Conservation (phyloP, 805 yeast genomes). For the Barnettozyma californica region DNA sequence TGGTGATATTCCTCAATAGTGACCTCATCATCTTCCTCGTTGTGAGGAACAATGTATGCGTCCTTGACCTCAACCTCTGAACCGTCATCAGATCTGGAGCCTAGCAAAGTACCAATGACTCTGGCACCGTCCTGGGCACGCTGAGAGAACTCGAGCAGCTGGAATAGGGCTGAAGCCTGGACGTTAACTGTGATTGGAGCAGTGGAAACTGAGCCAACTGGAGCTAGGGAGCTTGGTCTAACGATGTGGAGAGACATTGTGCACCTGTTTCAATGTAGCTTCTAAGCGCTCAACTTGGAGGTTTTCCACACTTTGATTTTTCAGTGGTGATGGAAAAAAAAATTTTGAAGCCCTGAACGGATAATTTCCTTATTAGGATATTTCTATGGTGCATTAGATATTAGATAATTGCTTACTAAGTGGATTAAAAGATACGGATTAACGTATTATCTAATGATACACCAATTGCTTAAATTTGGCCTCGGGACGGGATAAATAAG, state of each 20-base stretch:
- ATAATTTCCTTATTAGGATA: neutral
- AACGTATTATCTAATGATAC: no score
- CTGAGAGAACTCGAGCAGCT: conserved; percentile 65
- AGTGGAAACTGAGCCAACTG: conserved; percentile 24
- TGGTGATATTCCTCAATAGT: conserved; percentile 74
- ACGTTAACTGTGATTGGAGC: conserved; percentile 49
- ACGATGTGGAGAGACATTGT: conserved; percentile 24
- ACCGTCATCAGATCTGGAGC: conserved; percentile 81
- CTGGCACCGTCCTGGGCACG: conserved; percentile 54
- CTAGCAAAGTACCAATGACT: conserved; percentile 78
- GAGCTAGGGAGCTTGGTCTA: conserved; percentile 23
- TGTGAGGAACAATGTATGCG: conserved; percentile 78
- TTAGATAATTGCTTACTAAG: no score
- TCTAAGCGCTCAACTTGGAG: neutral
- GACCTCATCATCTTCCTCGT: conserved; percentile 69
- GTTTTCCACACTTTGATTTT: neutral
- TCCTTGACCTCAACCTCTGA: conserved; percentile 64
- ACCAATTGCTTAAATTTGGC: no score
- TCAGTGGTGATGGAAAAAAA: conserved; percentile 1
- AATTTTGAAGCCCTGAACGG: neutral
- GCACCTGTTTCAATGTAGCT: neutral
- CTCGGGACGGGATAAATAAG: no score
- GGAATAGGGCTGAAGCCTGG: conserved; percentile 68
- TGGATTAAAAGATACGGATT: no score
- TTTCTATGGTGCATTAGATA: no score